Conservation (phyloP, 1,139 yeast species). For the Scheffersomyces titani region DNA sequence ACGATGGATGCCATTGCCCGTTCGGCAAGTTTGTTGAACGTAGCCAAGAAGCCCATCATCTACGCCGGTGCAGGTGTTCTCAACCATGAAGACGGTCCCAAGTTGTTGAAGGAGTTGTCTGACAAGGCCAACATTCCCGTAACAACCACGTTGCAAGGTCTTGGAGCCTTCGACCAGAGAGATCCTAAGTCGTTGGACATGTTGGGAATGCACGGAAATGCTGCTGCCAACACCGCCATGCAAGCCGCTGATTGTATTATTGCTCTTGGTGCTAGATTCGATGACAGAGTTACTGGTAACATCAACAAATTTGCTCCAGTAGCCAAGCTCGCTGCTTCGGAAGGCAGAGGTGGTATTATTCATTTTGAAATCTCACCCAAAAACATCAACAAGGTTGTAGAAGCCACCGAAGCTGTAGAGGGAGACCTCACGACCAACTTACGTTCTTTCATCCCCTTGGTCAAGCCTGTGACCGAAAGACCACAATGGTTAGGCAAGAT, state of each 20-base stretch:
- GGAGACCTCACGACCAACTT: conserved; percentile 90
- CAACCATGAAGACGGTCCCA: conserved; percentile 80
- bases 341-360: conserved; percentile 90
- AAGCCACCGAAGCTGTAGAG: conserved; percentile 95
- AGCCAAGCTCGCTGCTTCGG: conserved; percentile 85
- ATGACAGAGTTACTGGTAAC: conserved; percentile 94
- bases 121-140: conserved; percentile 94
- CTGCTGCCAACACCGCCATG: conserved; percentile 91
- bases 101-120: conserved; percentile 74
- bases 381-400: conserved; percentile 95
- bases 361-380: conserved; percentile 96
- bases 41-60: conserved; percentile 83
- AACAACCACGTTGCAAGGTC: conserved; percentile 90
- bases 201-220: conserved; percentile 98
- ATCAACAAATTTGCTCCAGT: conserved; percentile 89
- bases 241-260: conserved; percentile 91
- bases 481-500: conserved; percentile 77
- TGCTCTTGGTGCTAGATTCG: conserved; percentile 96
- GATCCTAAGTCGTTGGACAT: conserved; percentile 90
- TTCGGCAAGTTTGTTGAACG: conserved; percentile 76
- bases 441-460: conserved; percentile 68
- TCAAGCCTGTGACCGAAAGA: conserved; percentile 61
- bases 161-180: conserved; percentile 92
- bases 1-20: conserved; percentile 73
- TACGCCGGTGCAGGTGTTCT: conserved; percentile 93